Evolutionary conservation across 352 stramenopile genomes (phyloP).

Genomic region (Pythium periplocum): DNA sequence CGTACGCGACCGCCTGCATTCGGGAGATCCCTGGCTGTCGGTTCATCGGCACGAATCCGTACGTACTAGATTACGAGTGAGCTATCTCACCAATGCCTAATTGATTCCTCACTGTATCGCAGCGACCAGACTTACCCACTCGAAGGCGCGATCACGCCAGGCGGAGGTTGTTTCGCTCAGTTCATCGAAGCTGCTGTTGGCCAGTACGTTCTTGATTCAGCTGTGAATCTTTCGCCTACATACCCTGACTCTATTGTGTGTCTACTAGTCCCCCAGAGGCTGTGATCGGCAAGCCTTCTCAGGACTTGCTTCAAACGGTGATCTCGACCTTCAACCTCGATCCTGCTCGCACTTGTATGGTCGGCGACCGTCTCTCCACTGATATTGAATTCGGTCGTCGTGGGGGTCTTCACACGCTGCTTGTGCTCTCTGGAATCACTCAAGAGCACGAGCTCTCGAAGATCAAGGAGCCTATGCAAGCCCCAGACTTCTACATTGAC

Average conservation of each 20-base stretch:
- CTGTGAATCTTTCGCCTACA: neutral
- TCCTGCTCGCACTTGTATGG: conserved; percentile 76
- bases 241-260: conserved; percentile 4
- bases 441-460: conserved; percentile 42
- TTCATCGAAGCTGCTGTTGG: conserved; percentile 64
- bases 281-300: conserved; percentile 77
- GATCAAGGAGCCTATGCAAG: conserved; percentile 45
- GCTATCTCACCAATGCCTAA: neutral
- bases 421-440: conserved; percentile 74
- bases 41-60: conserved; percentile 85
- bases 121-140: conserved; percentile 76
- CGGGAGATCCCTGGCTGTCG: conserved; percentile 65
- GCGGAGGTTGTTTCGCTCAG: conserved; percentile 59
- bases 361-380: conserved; percentile 74
- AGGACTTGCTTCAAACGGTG: conserved; percentile 79
- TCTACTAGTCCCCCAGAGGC: conserved; percentile 49
- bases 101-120: neutral
- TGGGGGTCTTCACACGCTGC: conserved; percentile 62
- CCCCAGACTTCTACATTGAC: conserved; percentile 62
- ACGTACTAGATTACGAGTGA: conserved; percentile 4
- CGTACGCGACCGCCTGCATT: conserved; percentile 74
- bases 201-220: conserved; percentile 29
- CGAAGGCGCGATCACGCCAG: conserved; percentile 66
- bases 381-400: conserved; percentile 82
- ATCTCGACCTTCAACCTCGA: conserved; percentile 62